Conservation (phyloP, 164 flowering plant genomes). For the Annona cherimola region DNA sequence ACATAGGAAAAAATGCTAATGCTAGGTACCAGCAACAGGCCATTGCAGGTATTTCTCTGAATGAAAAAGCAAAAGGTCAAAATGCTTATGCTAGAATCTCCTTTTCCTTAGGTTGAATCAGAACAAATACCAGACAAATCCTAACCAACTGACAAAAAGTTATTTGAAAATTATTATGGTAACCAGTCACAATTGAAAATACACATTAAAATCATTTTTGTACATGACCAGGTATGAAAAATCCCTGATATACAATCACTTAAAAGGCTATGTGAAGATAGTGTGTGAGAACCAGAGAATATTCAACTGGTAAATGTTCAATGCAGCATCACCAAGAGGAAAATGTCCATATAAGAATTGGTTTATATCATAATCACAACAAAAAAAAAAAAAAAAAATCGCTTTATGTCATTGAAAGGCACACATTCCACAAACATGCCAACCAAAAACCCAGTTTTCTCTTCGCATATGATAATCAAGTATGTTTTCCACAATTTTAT, state of each 20-base stretch:
- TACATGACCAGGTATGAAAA: neutral
- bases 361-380: too few relatives aligned
- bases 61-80: neutral
- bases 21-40: neutral
- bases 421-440: neutral
- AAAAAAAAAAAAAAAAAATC: neutral
- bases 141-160: neutral
- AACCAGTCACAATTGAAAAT: neutral
- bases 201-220: neutral
- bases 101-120: neutral
- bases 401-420: neutral
- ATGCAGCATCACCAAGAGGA: neutral
- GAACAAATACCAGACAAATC: neutral
- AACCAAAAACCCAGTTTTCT: neutral
- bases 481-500: too few relatives aligned
- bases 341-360: neutral
- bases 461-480: neutral
- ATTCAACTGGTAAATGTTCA: neutral
- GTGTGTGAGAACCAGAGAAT: neutral
- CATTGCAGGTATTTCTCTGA: neutral
- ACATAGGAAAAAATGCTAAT: neutral
- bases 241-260: neutral
- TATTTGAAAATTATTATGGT: neutral
- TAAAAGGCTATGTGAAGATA: neutral
- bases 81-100: neutral